Base-by-base conservation (phyloP, 805 yeast genomes). In the Phaffomyces opuntiae region DNA sequence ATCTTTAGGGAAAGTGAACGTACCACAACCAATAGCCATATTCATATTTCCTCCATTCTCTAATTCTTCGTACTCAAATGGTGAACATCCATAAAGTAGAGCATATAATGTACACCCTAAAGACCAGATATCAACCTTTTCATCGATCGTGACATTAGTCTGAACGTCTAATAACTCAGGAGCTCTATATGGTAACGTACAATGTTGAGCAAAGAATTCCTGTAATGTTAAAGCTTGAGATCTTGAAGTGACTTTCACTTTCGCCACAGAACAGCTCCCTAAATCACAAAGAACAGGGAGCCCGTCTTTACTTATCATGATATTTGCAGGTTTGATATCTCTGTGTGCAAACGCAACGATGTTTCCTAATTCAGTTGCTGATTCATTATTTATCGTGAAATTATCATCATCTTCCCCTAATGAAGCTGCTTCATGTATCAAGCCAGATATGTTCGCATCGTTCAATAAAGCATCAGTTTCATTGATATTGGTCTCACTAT, bases 111-210 rank as follows among this genome's bases (percentile, higher is more conserved):
- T 70, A 58, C 96, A 88, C 0, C 98, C 98, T 27, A 90, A 63
- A 4, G 95, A 83, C 98, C 98, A 90, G 25, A 91, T 78, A 62
- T 90, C 98, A 5, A 85, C 81, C 48, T 77, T 75, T 56, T 87
- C 95, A 50, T 81, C 80, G 39, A 90, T 70, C 7, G 64, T 64
- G n/a, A 77, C 63, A 37, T 83, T 82, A 1, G 87, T 75, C 38
- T 77, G 78, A 35, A 88, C 83, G 57, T 88, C 91, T 47, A 90
- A 66, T 39, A 91, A 69, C 59, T 90, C 98, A 0, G 98, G 98
- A 0, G 97, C 96, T 36, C 95, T 69, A 62, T 84, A 91, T 1
- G 95, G 88, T 44, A 87, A 65, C 1, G 96, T 84, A 57, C 96
- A 87, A 61, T 86, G 87, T 56, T 85, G 93, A 47, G 81, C 86